Conservation (phyloP, 805 yeast genomes). For the Metschnikowia corniflorae region DNA sequence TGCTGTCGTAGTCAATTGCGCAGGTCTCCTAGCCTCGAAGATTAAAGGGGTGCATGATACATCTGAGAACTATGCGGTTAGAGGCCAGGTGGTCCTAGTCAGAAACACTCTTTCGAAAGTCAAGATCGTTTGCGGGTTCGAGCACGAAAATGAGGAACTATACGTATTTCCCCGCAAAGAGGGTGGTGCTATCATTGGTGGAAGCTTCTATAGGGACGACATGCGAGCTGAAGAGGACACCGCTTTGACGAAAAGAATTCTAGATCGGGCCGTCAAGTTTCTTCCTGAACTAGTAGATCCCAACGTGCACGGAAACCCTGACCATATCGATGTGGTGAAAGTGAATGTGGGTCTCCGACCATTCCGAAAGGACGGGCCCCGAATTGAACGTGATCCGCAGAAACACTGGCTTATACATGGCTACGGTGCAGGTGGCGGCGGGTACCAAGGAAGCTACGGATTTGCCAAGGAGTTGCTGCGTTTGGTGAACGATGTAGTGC, state of each 20-base stretch:
- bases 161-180: slow-evolving; percentile 70
- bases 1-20: slow-evolving; percentile 52
- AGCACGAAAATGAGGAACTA: slow-evolving; percentile 41
- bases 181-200: slow-evolving; percentile 62
- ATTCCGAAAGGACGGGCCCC: slow-evolving; percentile 31
- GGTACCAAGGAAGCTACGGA: slow-evolving; percentile 61
- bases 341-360: slow-evolving; percentile 41
- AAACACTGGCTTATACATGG: slow-evolving; percentile 49
- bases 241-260: slow-evolving; percentile 45
- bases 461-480: slow-evolving; percentile 44
- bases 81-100: slow-evolving; percentile 57
- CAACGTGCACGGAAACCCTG: slow-evolving; percentile 23
- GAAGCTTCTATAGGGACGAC: slow-evolving; percentile 29
- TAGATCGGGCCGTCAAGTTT: slow-evolving; percentile 41
- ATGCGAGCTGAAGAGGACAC: slow-evolving; percentile 27
- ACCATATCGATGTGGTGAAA: slow-evolving; percentile 27
- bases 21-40: slow-evolving; percentile 49
- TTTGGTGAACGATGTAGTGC: too few species aligned
- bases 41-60: slow-evolving; percentile 46
- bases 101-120: slow-evolving; percentile 36
- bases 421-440: slow-evolving; percentile 51
- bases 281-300: slow-evolving; percentile 38
- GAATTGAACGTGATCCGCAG: slow-evolving; percentile 30
- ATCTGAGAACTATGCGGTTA: slow-evolving; percentile 44
- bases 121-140: slow-evolving; percentile 35